These are phyloP conservation scores for Candida takata DNA, from an alignment of 805 yeast species.

Conservation along the genomic window DNA sequence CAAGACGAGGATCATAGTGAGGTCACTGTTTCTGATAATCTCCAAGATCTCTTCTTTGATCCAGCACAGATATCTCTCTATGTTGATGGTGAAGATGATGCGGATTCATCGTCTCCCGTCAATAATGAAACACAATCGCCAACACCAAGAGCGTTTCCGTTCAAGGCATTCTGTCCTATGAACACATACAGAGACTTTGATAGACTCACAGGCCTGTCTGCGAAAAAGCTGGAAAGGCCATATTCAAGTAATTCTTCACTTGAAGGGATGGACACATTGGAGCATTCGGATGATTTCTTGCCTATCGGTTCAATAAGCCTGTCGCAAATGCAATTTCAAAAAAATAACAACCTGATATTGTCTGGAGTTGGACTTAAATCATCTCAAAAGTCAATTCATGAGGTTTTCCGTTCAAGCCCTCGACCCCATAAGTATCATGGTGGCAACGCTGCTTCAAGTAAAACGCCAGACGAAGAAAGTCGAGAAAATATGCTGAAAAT, in stretches of 20 bases:
- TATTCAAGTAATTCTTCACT: not conserved
- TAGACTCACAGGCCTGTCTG: too few relatives aligned
- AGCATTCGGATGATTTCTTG: not conserved
- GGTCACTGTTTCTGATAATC: not conserved
- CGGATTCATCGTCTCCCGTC: too few relatives aligned
- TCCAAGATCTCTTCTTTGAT: not conserved
- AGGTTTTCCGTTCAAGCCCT: not conserved
- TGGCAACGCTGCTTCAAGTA: not conserved
- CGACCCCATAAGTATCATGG: not conserved
- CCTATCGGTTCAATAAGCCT: not conserved
- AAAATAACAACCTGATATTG: not conserved
- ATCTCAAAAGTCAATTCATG: not conserved
- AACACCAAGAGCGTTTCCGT: too few relatives aligned
- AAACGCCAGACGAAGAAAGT: not conserved
- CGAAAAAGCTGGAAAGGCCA: too few relatives aligned
- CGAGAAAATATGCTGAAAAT: not conserved
- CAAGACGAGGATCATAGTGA: not conserved
- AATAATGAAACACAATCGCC: too few relatives aligned
- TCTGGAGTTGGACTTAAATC: not conserved
- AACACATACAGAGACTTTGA: too few relatives aligned
- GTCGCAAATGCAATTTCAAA: too few relatives aligned
- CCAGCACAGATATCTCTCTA: not conserved
- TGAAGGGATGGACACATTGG: conserved; percentile 2
- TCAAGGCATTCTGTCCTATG: too few relatives aligned
- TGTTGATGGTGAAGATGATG: not conserved